Percentiles rank a stretch among this genome's conserved stretches.
These are phyloP conservation scores for Rachicladosporium sp. DNA, from an alignment of 2,329 filamentous ascomycete genomes.

Conservation along the genomic window DNA sequence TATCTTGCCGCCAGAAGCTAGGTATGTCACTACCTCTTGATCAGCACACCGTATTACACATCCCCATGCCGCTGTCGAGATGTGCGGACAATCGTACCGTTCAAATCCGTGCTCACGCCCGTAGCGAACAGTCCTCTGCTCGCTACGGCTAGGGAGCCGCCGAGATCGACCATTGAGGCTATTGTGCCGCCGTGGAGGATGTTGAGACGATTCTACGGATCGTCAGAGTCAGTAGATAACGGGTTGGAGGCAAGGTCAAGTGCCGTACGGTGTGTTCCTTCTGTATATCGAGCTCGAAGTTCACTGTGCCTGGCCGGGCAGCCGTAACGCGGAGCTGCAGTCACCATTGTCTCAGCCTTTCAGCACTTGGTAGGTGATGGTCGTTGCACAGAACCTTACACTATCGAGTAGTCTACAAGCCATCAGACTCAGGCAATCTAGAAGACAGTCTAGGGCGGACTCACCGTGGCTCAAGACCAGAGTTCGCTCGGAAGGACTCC, in stretches of 20 bases:
- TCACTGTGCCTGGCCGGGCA: slow-evolving; percentile 54
- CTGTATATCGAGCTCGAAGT: slow-evolving; percentile 64
- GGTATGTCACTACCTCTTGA: no score
- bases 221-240: no score
- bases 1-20: slow-evolving; percentile 50
- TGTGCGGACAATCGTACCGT: slow-evolving; percentile 30
- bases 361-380: no score
- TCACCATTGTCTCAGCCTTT: no score
- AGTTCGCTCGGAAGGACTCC: slow-evolving; percentile 74
- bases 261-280: slow-evolving; percentile 64
- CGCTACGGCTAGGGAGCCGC: slow-evolving; percentile 53
- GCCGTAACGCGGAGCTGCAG: slow-evolving; percentile 49
- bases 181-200: slow-evolving; percentile 71
- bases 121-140: slow-evolving; percentile 53
- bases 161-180: slow-evolving; percentile 60
- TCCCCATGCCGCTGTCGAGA: no score
- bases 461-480: slow-evolving; percentile 80
- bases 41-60: no score
- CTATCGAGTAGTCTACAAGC: slow-evolving; percentile 29
- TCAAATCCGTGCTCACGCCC: slow-evolving; percentile 55
- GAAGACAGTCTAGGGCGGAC: slow-evolving; percentile 1
- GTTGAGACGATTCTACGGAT: slow-evolving; percentile 62
- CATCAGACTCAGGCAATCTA: not conserved
- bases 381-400: slow-evolving; percentile 16
- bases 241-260: no score